A percentile compares a stretch with the other conserved stretches of the same genome.
Conservation (phyloP, 2,329 filamentous ascomycete species). For the Kalmusia sp. region DNA sequence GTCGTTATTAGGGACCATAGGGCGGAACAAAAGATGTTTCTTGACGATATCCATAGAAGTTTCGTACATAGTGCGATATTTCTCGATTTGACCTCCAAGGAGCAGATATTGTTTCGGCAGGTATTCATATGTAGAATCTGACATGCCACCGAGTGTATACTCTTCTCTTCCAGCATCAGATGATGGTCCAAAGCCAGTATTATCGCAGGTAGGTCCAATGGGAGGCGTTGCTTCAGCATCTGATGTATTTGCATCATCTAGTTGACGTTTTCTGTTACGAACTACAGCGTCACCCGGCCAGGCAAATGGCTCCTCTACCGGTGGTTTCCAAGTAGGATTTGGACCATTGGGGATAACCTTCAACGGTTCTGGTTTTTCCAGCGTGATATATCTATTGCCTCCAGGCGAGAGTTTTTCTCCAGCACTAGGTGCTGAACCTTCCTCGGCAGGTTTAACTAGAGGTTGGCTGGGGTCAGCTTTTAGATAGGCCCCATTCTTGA, state of each 20-base stretch:
- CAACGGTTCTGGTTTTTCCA: conserved; percentile 38
- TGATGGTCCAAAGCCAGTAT: conserved; percentile 63
- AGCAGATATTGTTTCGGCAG: conserved; percentile 57
- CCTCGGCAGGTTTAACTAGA: background rate
- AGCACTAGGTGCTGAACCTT: conserved; percentile 12
- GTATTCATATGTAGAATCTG: conserved; percentile 52
- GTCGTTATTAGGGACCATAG: conserved; percentile 55
- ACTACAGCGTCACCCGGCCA: conserved; percentile 19
- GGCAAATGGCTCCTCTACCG: conserved; percentile 13
- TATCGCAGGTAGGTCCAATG: conserved; percentile 37
- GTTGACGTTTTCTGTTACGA: conserved; percentile 28
- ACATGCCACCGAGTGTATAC: conserved; percentile 49
- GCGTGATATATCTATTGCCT: conserved; percentile 42
- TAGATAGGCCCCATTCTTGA: conserved; percentile 3
- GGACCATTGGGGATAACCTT: conserved; percentile 27
- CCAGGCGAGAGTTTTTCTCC: conserved; percentile 32
- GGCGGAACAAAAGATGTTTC: conserved; percentile 57
- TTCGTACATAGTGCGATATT: conserved; percentile 66
- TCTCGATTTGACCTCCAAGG: conserved; percentile 54
- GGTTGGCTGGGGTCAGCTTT: conserved; percentile 16
- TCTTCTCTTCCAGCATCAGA: conserved; percentile 55
- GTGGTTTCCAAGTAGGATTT: conserved; percentile 21
- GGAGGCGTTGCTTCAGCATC: conserved; percentile 11
- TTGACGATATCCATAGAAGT: conserved; percentile 53
- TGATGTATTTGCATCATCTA: conserved; percentile 27